These are phyloP conservation scores for Allium cepa DNA, from an alignment of 106 monocot genomes.

Conservation along the genomic window DNA sequence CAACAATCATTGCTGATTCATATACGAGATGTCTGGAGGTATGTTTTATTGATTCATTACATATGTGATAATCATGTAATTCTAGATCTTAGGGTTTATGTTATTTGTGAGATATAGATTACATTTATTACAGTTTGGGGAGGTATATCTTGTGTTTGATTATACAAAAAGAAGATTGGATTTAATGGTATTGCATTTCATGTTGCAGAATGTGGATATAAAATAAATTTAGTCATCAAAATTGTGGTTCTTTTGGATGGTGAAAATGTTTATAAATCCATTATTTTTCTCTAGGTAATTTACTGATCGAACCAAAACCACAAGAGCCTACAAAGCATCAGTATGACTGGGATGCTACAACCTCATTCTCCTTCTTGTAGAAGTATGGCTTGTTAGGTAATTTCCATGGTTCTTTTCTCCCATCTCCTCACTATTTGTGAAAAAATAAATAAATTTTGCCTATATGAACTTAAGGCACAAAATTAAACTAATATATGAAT, in stretches of 20 bases:
- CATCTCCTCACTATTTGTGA: not conserved
- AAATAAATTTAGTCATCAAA: too few relatives aligned
- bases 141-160: too few relatives aligned
- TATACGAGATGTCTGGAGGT: too few relatives aligned
- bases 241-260: not conserved
- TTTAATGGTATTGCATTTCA: slow-evolving; percentile 59
- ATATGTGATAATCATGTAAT: too few relatives aligned
- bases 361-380: slow-evolving; percentile 59
- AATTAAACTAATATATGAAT: too few relatives aligned
- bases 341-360: slow-evolving; percentile 99
- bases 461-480: not conserved
- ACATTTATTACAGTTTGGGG: too few relatives aligned
- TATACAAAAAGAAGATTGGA: slow-evolving; percentile 91
- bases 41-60: too few relatives aligned
- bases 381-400: slow-evolving; percentile 85
- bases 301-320: slow-evolving; percentile 94
- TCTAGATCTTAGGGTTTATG: too few relatives aligned
- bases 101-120: too few relatives aligned
- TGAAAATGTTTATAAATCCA: not conserved
- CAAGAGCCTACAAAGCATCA: slow-evolving; percentile 99
- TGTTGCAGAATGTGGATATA: not conserved
- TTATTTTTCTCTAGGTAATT: slow-evolving; percentile 46
- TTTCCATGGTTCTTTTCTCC: not conserved
- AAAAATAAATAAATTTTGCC: not conserved
- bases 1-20: too few relatives aligned